These are phyloP conservation scores for Nidularia pulvinata DNA, from an alignment of 768 basidiomycete genomes.

Conservation along the genomic window DNA sequence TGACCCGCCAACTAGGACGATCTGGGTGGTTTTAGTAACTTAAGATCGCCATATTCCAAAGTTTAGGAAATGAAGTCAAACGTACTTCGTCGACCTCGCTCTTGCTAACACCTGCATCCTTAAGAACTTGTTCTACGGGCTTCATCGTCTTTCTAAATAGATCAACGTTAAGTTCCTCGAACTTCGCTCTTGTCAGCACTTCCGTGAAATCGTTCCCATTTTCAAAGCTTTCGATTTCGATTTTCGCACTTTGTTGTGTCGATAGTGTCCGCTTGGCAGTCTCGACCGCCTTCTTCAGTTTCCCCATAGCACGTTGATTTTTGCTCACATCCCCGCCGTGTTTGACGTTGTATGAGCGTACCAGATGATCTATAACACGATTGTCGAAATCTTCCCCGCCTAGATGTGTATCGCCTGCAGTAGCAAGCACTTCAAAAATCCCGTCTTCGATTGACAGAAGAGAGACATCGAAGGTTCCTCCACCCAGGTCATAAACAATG, in stretches of 20 bases:
- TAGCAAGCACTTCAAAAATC: slow-evolving; percentile 72
- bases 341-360: slow-evolving; percentile 70
- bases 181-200: slow-evolving; percentile 80
- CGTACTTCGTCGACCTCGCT: slow-evolving; percentile 69
- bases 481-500: slow-evolving; percentile 73
- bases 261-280: slow-evolving; percentile 75
- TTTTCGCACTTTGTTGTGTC: slow-evolving; percentile 39
- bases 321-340: slow-evolving; percentile 57
- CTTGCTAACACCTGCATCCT: slow-evolving; percentile 80
- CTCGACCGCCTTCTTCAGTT: slow-evolving; percentile 72
- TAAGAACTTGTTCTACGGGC: slow-evolving; percentile 82
- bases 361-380: slow-evolving; percentile 70
- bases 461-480: slow-evolving; percentile 76
- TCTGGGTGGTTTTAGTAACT: slow-evolving; percentile 20
- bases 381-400: slow-evolving; percentile 77
- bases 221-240: slow-evolving; percentile 73
- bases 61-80: neutral
- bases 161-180: slow-evolving; percentile 84
- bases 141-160: slow-evolving; percentile 86
- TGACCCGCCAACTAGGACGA: slow-evolving; percentile 59
- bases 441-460: slow-evolving; percentile 68
- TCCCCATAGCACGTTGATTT: slow-evolving; percentile 66
- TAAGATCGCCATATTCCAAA: neutral
- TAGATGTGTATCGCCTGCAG: slow-evolving; percentile 72
- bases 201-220: slow-evolving; percentile 79